Base-by-base conservation (phyloP, 1,139 yeast genomes). In the Geotrichum australiense region DNA sequence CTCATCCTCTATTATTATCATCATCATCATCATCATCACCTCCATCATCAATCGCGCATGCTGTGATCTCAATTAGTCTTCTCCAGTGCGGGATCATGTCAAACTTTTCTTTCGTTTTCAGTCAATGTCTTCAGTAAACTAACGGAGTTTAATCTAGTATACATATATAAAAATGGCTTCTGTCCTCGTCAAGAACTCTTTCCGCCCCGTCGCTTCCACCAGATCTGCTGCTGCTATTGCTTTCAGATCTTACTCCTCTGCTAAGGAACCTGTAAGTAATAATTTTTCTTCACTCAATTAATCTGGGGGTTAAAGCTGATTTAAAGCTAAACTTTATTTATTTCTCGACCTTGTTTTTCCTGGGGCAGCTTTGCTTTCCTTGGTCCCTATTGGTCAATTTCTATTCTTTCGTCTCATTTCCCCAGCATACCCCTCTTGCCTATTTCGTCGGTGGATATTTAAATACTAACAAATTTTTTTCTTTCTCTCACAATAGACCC, bases 401-500 rank as follows among this genome's bases (percentile, higher is more conserved):
- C 25, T 10, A 22, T 22, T 22, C 25, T 22, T 22, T 7, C n/a
- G 30, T 16, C 6, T 29, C 6, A 16, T 29, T 29, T 15, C 22
- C 5, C 16, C 4, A 6, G n/a, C 33, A 4, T 22, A 29, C 21
- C 22, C 22, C 33, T 29, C 21, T 29, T 27, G 14, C 30, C 33
- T 29, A 16, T 15, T 29, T 29, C 33, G n/a, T 29, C 33, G 3
- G 4, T 15, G n/a, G 7, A 3, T 6, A 2, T 12, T 18, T 18
- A 12, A 5, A 4, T 18, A 4, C 18, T 14, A 28, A 6, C 32
- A 18, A 12, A 15, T 4, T 18, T 29, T 15, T 3, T 15, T 6
- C 15, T 3, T 5, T 11, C 22, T 20, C 23, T 15, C 10, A 22
- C 20, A 4, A 11, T 63, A 76, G 69, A 81, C 95, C 53, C 74